phyloP scores from a whole-genome alignment of 225 moss, liverwort and hornwort genomes.

The Antitrichia curtipendula region DNA sequence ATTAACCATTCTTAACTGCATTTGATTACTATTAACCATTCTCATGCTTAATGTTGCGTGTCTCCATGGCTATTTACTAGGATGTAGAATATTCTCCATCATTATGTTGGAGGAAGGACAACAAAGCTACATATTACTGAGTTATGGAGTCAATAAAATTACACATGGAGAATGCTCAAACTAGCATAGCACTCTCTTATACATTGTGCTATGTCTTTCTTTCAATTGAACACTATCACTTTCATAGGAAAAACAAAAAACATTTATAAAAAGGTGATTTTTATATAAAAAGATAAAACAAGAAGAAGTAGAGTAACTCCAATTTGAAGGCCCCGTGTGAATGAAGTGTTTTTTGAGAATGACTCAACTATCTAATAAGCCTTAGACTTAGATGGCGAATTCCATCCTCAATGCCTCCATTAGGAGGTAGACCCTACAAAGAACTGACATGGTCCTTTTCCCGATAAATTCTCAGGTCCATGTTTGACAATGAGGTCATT shows the following conservation, averaged over 20 bases:
- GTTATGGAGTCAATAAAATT: not conserved
- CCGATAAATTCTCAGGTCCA: accelerated
- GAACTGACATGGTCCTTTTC: not conserved
- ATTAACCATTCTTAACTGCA: no score
- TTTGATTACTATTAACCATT: not conserved
- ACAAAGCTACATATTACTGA: accelerated
- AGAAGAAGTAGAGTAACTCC: not conserved
- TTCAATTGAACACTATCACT: no score
- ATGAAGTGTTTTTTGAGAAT: not conserved
- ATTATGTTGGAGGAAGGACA: accelerated
- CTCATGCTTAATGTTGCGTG: no score
- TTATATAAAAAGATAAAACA: not conserved
- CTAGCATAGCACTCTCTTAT: not conserved
- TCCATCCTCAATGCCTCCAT: not conserved
- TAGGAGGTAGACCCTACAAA: not conserved
- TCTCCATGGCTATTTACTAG: no score
- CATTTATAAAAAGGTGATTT: not conserved
- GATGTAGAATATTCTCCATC: not conserved
- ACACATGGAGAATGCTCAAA: not conserved
- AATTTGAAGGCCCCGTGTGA: accelerated
- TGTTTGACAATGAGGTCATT: not conserved
- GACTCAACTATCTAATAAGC: not conserved
- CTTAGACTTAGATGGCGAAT: not conserved
- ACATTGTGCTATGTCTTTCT: not conserved
- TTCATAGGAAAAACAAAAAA: accelerated